Percentiles rank a stretch among this genome's conserved stretches.
phyloP scores from a whole-genome alignment of 2,329 filamentous ascomycete species.

The Colletotrichum euphorbiae region DNA sequence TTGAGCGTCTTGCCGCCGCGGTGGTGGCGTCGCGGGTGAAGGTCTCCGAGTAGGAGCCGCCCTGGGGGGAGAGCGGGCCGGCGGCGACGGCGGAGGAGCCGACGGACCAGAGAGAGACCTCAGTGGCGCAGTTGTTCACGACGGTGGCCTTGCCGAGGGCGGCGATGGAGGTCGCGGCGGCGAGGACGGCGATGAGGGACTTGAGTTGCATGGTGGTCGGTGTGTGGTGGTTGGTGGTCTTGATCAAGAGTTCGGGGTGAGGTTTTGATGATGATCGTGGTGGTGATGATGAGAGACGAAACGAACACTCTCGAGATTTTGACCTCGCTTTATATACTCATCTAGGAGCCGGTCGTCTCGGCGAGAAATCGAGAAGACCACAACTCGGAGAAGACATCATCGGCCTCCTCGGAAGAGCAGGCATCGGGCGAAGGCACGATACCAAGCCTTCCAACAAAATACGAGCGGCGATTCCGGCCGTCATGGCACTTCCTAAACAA shows the following conservation, averaged over 20 bases:
- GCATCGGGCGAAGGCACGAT: background rate
- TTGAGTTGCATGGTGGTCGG: conserved; percentile 27
- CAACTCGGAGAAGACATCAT: background rate
- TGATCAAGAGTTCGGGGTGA: too few species aligned
- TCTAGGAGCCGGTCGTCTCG: too few species aligned
- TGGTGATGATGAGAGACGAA: background rate
- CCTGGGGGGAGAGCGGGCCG: conserved; percentile 44
- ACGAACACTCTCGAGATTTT: background rate
- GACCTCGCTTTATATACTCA: background rate
- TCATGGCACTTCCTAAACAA: conserved; percentile 15
- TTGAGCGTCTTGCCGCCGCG: conserved; percentile 55
- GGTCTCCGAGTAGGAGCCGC: conserved; percentile 48
- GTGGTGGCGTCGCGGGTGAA: conserved; percentile 51
- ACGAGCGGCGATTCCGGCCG: conserved; percentile 20
- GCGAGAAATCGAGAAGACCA: background rate
- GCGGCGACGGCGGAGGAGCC: conserved; percentile 46
- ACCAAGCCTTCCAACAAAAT: background rate
- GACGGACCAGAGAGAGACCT: conserved; percentile 55
- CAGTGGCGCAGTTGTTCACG: conserved; percentile 50
- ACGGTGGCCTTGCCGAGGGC: conserved; percentile 51
- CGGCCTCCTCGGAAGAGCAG: background rate
- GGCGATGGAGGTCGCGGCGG: conserved; percentile 41
- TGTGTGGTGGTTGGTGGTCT: background rate
- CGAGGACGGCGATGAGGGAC: conserved; percentile 39
- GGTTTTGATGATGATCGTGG: background rate